Evolutionary conservation across 2,329 filamentous ascomycete genomes (phyloP).

Genomic region (Botrytis paeoniae): DNA sequence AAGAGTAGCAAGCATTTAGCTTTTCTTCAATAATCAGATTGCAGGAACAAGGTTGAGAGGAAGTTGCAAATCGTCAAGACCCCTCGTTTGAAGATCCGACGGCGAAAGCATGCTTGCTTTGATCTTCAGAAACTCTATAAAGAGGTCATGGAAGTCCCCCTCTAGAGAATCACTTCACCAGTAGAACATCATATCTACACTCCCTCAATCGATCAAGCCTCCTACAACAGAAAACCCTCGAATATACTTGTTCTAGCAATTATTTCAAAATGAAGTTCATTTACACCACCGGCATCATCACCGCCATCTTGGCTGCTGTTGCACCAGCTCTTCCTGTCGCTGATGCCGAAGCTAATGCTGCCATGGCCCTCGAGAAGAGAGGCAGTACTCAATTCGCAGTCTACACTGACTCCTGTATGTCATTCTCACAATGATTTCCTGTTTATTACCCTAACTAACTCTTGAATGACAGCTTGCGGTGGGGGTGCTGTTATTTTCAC

Average conservation of each 20-base stretch:
- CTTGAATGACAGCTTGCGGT: not conserved
- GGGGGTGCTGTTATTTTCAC: not conserved
- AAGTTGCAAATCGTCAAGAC: not conserved
- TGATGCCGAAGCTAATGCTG: not conserved
- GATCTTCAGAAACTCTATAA: not conserved
- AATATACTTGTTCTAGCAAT: not conserved
- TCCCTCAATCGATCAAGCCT: not conserved
- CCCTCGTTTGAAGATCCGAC: not conserved
- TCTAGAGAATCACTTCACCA: not conserved
- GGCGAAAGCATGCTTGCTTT: not conserved
- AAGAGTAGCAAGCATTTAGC: not conserved
- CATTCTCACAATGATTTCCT: not conserved
- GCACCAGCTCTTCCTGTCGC: not conserved
- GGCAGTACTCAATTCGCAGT: constrained; percentile 6
- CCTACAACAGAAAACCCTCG: not conserved
- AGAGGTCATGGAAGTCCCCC: not conserved
- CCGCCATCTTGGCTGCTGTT: constrained; percentile 4
- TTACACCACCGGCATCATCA: constrained; percentile 15
- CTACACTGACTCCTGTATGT: constrained; percentile 13
- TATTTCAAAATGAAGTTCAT: constrained; percentile 9
- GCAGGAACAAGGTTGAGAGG: not conserved
- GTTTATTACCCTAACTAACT: not conserved
- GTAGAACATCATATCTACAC: not conserved
- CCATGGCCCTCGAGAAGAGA: not conserved
- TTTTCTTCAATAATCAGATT: constrained; percentile 13